Evolutionary conservation across 768 basidiomycete species (phyloP).

Genomic region (Leccinum incarnatum): DNA sequence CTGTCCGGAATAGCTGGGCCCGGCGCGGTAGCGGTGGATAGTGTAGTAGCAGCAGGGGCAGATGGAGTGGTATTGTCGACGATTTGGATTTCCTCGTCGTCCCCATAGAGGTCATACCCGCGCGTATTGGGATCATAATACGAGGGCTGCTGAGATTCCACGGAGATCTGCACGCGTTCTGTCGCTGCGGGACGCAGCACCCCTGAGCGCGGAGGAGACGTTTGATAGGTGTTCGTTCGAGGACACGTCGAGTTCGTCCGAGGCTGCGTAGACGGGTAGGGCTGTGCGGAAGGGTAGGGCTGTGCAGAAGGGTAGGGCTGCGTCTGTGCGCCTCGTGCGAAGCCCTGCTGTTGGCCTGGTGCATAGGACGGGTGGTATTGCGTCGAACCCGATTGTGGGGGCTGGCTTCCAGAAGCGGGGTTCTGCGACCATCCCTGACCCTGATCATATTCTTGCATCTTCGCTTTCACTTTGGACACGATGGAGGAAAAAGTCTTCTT

Average conservation of each 20-base stretch:
- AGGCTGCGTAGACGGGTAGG: neutral
- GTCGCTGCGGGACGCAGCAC: neutral
- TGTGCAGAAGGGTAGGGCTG: slow-evolving; percentile 1
- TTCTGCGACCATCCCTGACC: slow-evolving; percentile 23
- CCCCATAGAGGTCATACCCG: slow-evolving; percentile 27
- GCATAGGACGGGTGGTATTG: neutral
- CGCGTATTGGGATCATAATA: slow-evolving; percentile 37
- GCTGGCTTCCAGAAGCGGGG: neutral
- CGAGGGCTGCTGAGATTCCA: slow-evolving; percentile 21
- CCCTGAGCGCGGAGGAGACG: neutral
- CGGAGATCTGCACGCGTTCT: slow-evolving; percentile 5
- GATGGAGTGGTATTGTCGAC: neutral
- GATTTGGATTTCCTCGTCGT: slow-evolving; percentile 16
- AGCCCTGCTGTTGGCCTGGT: neutral
- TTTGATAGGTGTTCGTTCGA: slow-evolving; percentile 6
- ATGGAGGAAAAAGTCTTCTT: slow-evolving; percentile 75
- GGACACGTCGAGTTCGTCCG: slow-evolving; percentile 7
- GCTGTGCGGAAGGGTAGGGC: no score
- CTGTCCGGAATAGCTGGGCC: neutral
- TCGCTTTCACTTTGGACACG: slow-evolving; percentile 76
- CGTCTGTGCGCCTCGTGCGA: slow-evolving; percentile 1
- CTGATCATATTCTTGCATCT: slow-evolving; percentile 79
- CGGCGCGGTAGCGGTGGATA: neutral
- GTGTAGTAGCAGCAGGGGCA: neutral
- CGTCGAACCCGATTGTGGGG: neutral